Evolutionary conservation across 1,284 basidiomycete species (phyloP).

Genomic region (Coniferiporia sulphurascens): DNA sequence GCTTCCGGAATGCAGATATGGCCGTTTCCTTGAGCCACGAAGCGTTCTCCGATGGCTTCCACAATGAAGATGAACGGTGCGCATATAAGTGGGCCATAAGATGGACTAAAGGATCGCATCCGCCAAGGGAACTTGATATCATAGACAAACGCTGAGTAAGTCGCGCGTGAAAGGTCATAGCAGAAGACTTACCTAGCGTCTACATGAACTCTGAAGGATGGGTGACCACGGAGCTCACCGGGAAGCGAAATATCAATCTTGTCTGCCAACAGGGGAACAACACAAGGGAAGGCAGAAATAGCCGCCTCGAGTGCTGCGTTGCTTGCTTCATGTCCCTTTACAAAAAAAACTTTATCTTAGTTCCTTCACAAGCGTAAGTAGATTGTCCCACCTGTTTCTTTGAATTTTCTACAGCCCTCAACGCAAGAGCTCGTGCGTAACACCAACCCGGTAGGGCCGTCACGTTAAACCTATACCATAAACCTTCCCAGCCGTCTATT

Average conservation of each 20-base stretch:
- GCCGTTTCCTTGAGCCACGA: conserved; percentile 68
- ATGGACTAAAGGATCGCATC: conserved; percentile 44
- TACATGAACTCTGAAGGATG: conserved; percentile 64
- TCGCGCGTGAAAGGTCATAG: conserved; percentile 19
- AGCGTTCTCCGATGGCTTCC: conserved; percentile 69
- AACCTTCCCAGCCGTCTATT: conserved; percentile 25
- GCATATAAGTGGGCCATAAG: conserved; percentile 85
- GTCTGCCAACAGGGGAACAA: conserved; percentile 77
- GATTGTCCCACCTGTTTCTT: conserved; percentile 39
- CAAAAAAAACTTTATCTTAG: conserved; percentile 1
- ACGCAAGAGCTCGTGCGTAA: conserved; percentile 70
- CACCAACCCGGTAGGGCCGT: conserved; percentile 74
- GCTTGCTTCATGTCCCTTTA: conserved; percentile 50
- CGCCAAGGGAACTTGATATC: conserved; percentile 19
- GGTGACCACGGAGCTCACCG: conserved; percentile 49
- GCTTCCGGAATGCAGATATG: conserved; percentile 33
- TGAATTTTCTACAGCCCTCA: conserved; percentile 54
- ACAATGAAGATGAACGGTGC: conserved; percentile 67
- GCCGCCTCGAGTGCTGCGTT: conserved; percentile 68
- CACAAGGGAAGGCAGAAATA: conserved; percentile 71
- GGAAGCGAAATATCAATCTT: conserved; percentile 73
- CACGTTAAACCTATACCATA: conserved; percentile 43
- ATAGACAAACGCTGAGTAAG: conserved; percentile 20
- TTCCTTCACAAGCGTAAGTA: background rate
- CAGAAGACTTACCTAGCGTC: conserved; percentile 49